Evolutionary conservation across 1,284 basidiomycete species (phyloP), one percentile per base, ranked within the genome.

Genomic region (Rhodotorula sp.): DNA sequence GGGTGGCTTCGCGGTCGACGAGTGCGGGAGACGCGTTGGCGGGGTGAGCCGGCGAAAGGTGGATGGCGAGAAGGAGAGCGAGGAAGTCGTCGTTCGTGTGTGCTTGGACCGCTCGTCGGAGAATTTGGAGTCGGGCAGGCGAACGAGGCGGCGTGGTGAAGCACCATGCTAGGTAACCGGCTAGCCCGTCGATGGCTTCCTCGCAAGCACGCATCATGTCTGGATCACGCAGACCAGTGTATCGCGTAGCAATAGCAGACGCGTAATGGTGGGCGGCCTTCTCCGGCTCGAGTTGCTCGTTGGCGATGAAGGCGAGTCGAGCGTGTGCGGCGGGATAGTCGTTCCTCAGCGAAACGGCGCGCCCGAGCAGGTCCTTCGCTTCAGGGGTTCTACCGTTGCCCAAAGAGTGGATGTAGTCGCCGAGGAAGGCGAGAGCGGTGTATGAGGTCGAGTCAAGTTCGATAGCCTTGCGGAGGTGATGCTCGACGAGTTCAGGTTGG

Each of bases 251-350:
- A 19, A 68, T 8, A 4, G 59, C 69, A 1, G 27, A 6, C 4
- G 55, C 27, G 19, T 53, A 69, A 52, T 65, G 59, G 27, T 4
- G 0, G 0, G 61, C 53, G 0, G 72, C 69, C 4, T 29, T 5
- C 2, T 19, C 7, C 9, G 48, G 29, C 46, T 74, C 64, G 64
- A 71, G 53, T 20, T 29, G 19, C 58, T 74, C 72, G 59, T 56
- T 65, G 6, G 63, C 63, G 61, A 74, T 59, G 47, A 66, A 64
- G 19, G 66, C 69, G 49, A 74, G 51, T 9, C 72, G 59, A 10
- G 62, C 62, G 62, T 74, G 72, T 20, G 58, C 72, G n/a, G 64
- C 66, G 19, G 72, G 69, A 44, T 71, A 66, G 57, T 67, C 66
- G 58, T 22, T 9, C 20, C 67, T 24, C 24, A 68, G 59, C 4